Base-by-base conservation (phyloP, 176 grass and related monocot species). In the Neostapfia colusana region DNA sequence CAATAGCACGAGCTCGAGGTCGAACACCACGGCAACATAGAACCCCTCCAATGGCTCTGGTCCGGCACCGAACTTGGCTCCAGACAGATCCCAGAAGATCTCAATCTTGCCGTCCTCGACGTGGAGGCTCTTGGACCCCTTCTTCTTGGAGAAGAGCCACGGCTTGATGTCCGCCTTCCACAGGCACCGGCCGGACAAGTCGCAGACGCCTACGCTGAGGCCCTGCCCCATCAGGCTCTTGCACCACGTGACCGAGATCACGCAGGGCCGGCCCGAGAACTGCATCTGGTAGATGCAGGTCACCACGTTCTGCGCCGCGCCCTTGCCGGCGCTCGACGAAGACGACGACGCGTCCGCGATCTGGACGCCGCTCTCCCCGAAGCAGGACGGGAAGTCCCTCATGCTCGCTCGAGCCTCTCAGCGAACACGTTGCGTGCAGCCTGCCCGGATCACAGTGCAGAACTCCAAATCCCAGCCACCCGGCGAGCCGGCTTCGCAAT, bases 311-410 rank as follows among this genome's bases (percentile, higher is more conserved):
- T 85, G 86, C 24, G 84, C 76, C 4, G 85, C 66, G 24, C 79
- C 86, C 62, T 87, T 83, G 53, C 86, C 70, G 11, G 67, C 70
- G 46, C 76, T 82, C 21, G 77, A 66, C 56, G 79, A 80, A 18
- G 86, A 85, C 17, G 86, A 85, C 23, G 86, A 80, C 7, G 83
- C 83, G 75, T 93, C 90, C 4, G 81, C 82, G 38, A 92, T 88
- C 85, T 97, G 93, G 58, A 93, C 85, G 11, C 93, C 90, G 72
- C 85, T 97, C 85, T 97, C 90, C 27, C 93, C 90, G 46, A 97
- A 97, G 84, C 90, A 90, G 76, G 93, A 97, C 74, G 90, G 87
- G 76, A 97, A 97, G 61, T 93, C 90, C 84, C 90, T 93, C 93
- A 88, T 93, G 61, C 44, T 77, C 13, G 14, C 54, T 58, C 4